phyloP scores from a whole-genome alignment of 2,329 filamentous ascomycete species.

The Aspergillus thermomutatus region DNA sequence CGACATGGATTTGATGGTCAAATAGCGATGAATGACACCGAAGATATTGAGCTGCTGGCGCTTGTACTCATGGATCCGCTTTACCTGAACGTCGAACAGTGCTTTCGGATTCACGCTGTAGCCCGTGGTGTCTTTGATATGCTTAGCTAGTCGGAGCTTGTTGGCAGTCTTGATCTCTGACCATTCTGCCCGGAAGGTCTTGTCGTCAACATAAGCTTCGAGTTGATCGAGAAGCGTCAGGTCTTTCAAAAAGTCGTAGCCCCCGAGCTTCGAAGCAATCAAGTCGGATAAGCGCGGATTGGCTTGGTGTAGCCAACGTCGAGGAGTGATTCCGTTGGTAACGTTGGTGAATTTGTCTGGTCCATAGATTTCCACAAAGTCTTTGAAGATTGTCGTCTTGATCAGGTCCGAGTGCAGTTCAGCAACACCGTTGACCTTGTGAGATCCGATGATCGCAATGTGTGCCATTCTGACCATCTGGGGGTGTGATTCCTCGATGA shows the following conservation, averaged over 20 bases:
- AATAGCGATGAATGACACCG: constrained; percentile 91
- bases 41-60: constrained; percentile 99
- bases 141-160: constrained; percentile 86
- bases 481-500: constrained; percentile 93
- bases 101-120: constrained; percentile 81
- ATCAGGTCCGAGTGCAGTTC: constrained; percentile 97
- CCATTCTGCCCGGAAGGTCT: constrained; percentile 90
- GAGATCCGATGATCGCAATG: constrained; percentile 90
- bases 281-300: constrained; percentile 89
- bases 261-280: constrained; percentile 84
- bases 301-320: constrained; percentile 95
- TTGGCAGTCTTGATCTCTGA: constrained; percentile 95
- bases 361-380: constrained; percentile 93
- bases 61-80: constrained; percentile 99
- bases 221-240: constrained; percentile 81
- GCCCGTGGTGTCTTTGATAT: constrained; percentile 78
- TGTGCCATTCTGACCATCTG: constrained; percentile 99
- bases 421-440: constrained; percentile 98
- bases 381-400: constrained; percentile 99
- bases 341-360: constrained; percentile 98
- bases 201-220: constrained; percentile 79
- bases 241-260: constrained; percentile 83
- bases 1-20: constrained; percentile 80
- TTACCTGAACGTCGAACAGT: constrained; percentile 96
- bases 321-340: constrained; percentile 94